Percentiles rank a stretch among this genome's conserved stretches.
These are phyloP conservation scores for Amorphotheca resinae DNA, from an alignment of 495 filamentous ascomycete genomes.

Conservation along the genomic window DNA sequence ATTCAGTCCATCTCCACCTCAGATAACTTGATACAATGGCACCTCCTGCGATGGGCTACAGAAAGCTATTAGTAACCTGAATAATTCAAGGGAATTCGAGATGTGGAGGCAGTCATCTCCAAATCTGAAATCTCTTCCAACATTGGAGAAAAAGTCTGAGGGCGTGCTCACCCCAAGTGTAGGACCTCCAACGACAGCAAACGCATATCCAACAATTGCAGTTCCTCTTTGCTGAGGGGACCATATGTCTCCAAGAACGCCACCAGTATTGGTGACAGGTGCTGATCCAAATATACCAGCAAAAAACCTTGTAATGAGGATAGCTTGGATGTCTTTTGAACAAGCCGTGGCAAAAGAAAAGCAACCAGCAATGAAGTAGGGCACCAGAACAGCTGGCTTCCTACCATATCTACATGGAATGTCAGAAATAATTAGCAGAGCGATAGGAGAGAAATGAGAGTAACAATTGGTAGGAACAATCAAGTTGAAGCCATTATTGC, in stretches of 20 bases:
- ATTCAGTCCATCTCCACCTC: conserved; percentile 50
- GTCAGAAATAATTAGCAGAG: not conserved
- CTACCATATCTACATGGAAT: conserved; percentile 32
- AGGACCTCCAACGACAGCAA: conserved; percentile 64
- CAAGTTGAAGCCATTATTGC: too few relatives aligned
- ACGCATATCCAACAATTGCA: conserved; percentile 68
- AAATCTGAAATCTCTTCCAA: not conserved
- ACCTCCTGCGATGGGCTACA: conserved; percentile 58
- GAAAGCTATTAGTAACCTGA: conserved; percentile 23
- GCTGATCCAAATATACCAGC: conserved; percentile 57
- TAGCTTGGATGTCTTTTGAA: conserved; percentile 56
- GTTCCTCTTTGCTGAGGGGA: conserved; percentile 60
- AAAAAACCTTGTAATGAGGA: conserved; percentile 61
- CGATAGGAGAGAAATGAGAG: too few relatives aligned
- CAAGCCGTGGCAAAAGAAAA: conserved; percentile 55
- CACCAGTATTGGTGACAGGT: conserved; percentile 62
- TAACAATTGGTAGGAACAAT: too few relatives aligned
- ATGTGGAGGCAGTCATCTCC: not conserved
- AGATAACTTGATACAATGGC: conserved; percentile 60
- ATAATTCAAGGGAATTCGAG: not conserved
- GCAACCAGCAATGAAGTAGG: conserved; percentile 52
- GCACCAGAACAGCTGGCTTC: conserved; percentile 44
- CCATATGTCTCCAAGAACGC: conserved; percentile 57
- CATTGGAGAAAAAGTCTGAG: not conserved
- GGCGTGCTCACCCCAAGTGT: conserved; percentile 22